A percentile compares a stretch with the other conserved stretches of the same genome.
These are phyloP conservation scores for Fragilaria radians DNA, from an alignment of 108 stramenopile genomes.

Conservation along the genomic window DNA sequence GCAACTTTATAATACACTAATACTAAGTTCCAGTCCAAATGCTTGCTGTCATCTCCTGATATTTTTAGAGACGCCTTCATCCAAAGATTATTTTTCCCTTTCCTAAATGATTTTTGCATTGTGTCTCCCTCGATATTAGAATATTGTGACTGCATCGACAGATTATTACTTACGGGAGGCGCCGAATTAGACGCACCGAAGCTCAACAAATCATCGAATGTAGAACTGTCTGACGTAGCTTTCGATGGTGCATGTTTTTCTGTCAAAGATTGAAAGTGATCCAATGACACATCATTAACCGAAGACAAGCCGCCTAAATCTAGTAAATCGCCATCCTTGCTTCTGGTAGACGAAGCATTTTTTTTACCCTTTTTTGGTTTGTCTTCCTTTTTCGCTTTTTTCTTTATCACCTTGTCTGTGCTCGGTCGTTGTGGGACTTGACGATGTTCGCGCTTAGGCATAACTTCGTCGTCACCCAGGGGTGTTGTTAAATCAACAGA, in stretches of 20 bases:
- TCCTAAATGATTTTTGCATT: background rate
- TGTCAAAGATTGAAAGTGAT: conserved; percentile 1
- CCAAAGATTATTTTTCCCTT: conserved; percentile 1
- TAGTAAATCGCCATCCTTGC: conserved; percentile 43
- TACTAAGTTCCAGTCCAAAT: background rate
- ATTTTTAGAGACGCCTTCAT: conserved; percentile 7
- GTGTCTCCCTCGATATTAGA: no score
- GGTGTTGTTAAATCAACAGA: conserved; percentile 81
- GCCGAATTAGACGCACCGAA: conserved; percentile 26
- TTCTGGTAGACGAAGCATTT: conserved; percentile 16
- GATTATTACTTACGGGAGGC: conserved; percentile 5
- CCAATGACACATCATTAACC: conserved; percentile 3
- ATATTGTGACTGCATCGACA: background rate
- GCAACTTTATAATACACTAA: background rate
- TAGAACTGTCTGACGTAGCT: conserved; percentile 27
- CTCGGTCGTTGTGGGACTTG: conserved; percentile 41
- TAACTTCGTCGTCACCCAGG: conserved; percentile 76
- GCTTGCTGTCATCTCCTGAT: background rate
- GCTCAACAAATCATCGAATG: conserved; percentile 75
- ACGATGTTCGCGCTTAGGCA: conserved; percentile 68
- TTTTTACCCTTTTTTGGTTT: conserved; percentile 47
- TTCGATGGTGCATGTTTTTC: background rate
- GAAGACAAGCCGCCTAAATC: conserved; percentile 23
- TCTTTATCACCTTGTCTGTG: conserved; percentile 12
- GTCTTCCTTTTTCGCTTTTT: conserved; percentile 57